phyloP scores from a whole-genome alignment of 2,329 filamentous ascomycete species.

The Trichophyton verrucosum region DNA sequence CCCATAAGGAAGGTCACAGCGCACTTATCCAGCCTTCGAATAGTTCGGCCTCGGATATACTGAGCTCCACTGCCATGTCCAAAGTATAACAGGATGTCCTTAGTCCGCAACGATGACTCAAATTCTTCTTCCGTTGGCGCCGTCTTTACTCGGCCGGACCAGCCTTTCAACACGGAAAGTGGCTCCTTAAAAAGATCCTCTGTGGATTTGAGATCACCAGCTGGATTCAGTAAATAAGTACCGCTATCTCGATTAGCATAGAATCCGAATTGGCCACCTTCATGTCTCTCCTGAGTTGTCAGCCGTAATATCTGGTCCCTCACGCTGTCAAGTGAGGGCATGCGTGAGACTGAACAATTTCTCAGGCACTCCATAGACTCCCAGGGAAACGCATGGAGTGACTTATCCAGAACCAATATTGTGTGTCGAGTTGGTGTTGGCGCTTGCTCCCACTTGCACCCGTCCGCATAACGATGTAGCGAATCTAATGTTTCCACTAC shows the following conservation, averaged over 20 bases:
- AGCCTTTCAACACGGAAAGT: slow-evolving; percentile 44
- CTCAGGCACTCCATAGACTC: slow-evolving; percentile 84
- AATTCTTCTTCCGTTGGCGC: slow-evolving; percentile 69
- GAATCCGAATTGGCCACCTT: slow-evolving; percentile 32
- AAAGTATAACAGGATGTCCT: slow-evolving; percentile 78
- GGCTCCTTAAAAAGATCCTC: slow-evolving; percentile 59
- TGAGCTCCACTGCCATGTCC: slow-evolving; percentile 91
- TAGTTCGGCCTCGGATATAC: slow-evolving; percentile 75
- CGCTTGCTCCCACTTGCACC: slow-evolving; percentile 9
- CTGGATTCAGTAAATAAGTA: slow-evolving; percentile 77
- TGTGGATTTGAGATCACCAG: slow-evolving; percentile 68
- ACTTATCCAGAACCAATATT: slow-evolving; percentile 81
- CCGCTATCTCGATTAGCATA: slow-evolving; percentile 38
- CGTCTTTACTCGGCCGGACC: slow-evolving; percentile 57
- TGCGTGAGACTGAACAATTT: slow-evolving; percentile 64
- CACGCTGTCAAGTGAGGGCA: slow-evolving; percentile 75
- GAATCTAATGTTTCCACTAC: slow-evolving; percentile 79
- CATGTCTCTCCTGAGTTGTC: slow-evolving; percentile 9
- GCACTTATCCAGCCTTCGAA: slow-evolving; percentile 66
- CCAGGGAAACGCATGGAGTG: slow-evolving; percentile 86
- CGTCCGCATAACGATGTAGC: slow-evolving; percentile 61
- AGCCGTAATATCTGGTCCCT: slow-evolving; percentile 44
- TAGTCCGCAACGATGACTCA: slow-evolving; percentile 49
- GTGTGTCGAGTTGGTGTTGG: slow-evolving; percentile 46
- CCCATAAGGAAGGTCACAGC: slow-evolving; percentile 85